A percentile compares a stretch with the other conserved stretches of the same genome.
Conservation (phyloP, 768 basidiomycete species). For the Leccinum ochraceum region DNA sequence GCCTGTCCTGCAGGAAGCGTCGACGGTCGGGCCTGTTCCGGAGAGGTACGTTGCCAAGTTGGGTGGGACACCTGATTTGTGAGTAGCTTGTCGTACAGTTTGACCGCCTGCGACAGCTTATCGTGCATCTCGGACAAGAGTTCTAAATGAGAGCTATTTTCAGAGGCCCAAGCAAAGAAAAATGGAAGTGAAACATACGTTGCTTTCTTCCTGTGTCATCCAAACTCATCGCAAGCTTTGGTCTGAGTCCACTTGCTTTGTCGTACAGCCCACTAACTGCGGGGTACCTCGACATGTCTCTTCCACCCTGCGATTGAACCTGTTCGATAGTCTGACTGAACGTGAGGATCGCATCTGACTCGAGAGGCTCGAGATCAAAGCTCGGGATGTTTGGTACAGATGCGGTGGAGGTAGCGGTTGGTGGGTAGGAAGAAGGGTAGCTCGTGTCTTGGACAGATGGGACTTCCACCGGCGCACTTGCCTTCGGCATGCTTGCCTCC, state of each 20-base stretch:
- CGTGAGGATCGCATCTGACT: constrained; percentile 83
- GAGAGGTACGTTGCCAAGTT: constrained; percentile 49
- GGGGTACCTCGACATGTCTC: constrained; percentile 79
- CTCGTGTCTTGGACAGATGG: constrained; percentile 54
- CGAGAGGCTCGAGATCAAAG: constrained; percentile 80
- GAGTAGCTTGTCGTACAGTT: constrained; percentile 85
- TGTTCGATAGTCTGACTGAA: constrained; percentile 92
- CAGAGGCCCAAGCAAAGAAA: neutral
- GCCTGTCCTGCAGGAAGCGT: constrained; percentile 29
- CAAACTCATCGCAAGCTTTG: constrained; percentile 79
- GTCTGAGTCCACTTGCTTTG: constrained; percentile 73
- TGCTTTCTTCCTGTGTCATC: constrained; percentile 88
- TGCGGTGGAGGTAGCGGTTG: constrained; percentile 37
- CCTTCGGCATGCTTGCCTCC: constrained; percentile 77
- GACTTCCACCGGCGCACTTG: constrained; percentile 71
- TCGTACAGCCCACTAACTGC: constrained; percentile 84
- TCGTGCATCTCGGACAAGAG: constrained; percentile 92
- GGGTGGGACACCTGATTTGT: constrained; percentile 81
- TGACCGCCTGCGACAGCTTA: constrained; percentile 89
- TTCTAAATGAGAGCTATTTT: constrained; percentile 44
- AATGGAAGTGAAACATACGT: constrained; percentile 48
- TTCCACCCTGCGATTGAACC: constrained; percentile 72
- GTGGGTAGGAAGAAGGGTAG: constrained; percentile 49
- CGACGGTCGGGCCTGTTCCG: constrained; percentile 21
- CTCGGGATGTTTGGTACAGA: constrained; percentile 59